Percentiles rank a stretch among this genome's conserved stretches.
Evolutionary conservation across 73 alveolate genomes (phyloP).

Genomic region (Paramecium sexaurelia): DNA sequence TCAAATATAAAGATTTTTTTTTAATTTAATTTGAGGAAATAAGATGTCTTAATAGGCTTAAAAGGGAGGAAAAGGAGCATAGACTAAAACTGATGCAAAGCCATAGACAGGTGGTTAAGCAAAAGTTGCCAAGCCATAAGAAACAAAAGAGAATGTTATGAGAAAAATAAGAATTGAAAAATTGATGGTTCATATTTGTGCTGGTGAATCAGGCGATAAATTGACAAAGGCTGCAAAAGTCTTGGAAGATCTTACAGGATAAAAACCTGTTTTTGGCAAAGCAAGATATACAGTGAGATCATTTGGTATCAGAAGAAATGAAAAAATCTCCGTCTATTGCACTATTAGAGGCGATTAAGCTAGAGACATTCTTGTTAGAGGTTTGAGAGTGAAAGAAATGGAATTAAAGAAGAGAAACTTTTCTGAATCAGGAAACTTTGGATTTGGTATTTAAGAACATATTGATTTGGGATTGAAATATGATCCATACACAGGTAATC

Average conservation of each 20-base stretch:
- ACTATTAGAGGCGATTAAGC: slow-evolving; percentile 86
- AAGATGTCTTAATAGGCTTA: slow-evolving; percentile 25
- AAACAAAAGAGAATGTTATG: slow-evolving; percentile 72
- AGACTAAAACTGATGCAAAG: background rate
- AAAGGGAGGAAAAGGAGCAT: slow-evolving; percentile 26
- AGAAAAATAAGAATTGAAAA: slow-evolving; percentile 78
- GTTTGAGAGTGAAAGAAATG: slow-evolving; percentile 82
- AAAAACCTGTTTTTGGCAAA: slow-evolving; percentile 80
- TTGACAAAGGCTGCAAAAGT: slow-evolving; percentile 84
- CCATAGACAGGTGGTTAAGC: background rate
- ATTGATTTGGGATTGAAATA: slow-evolving; percentile 84
- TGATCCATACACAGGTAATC: slow-evolving; percentile 77
- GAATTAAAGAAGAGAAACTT: slow-evolving; percentile 77
- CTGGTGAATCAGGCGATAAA: slow-evolving; percentile 85
- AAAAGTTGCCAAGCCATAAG: slow-evolving; percentile 20
- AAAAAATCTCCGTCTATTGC: slow-evolving; percentile 78
- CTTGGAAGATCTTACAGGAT: slow-evolving; percentile 78
- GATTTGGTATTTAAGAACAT: slow-evolving; percentile 84
- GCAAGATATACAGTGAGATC: slow-evolving; percentile 85
- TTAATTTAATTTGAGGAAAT: slow-evolving; percentile 20
- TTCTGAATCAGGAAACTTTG: slow-evolving; percentile 81
- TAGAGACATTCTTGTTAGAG: slow-evolving; percentile 77
- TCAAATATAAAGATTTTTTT: slow-evolving; percentile 15
- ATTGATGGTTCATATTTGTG: slow-evolving; percentile 79
- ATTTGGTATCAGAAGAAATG: slow-evolving; percentile 82